phyloP scores from a whole-genome alignment of 2,329 filamentous ascomycete species.

The Cadophora sp. region DNA sequence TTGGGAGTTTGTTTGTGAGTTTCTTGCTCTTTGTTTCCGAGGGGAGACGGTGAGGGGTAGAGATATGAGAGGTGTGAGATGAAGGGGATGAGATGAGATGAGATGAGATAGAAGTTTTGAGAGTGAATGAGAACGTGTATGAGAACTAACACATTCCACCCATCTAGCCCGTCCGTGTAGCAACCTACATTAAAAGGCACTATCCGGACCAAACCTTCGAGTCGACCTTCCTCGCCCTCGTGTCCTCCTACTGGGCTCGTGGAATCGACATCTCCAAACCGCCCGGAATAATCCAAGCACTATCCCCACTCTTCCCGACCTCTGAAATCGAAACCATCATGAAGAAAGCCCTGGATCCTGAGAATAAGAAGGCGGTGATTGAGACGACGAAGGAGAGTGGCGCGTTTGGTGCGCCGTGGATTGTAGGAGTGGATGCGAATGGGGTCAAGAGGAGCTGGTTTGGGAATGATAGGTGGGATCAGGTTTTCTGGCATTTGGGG shows the following conservation, averaged over 20 bases:
- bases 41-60: neutral
- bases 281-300: slow-evolving; percentile 27
- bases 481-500: slow-evolving; percentile 31
- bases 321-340: slow-evolving; percentile 30
- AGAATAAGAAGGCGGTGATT: slow-evolving; percentile 33
- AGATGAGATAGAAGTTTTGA: no score
- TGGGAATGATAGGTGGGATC: slow-evolving; percentile 37
- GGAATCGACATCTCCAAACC: slow-evolving; percentile 29
- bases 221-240: slow-evolving; percentile 28
- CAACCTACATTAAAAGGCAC: slow-evolving; percentile 31
- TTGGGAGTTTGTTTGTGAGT: slow-evolving; percentile 32
- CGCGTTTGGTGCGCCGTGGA: slow-evolving; percentile 37
- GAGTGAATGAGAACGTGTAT: no score
- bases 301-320: slow-evolving; percentile 24
- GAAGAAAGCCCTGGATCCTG: slow-evolving; percentile 27
- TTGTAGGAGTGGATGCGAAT: slow-evolving; percentile 27
- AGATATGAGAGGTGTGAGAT: neutral
- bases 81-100: neutral
- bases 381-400: slow-evolving; percentile 26
- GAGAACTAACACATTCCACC: neutral
- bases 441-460: slow-evolving; percentile 31
- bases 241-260: slow-evolving; percentile 31
- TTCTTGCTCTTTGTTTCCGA: neutral
- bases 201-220: slow-evolving; percentile 27
- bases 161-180: slow-evolving; percentile 33